These are phyloP conservation scores for Ensete ventricosum DNA, from an alignment of 176 grass and related monocot genomes.

Conservation along the genomic window DNA sequence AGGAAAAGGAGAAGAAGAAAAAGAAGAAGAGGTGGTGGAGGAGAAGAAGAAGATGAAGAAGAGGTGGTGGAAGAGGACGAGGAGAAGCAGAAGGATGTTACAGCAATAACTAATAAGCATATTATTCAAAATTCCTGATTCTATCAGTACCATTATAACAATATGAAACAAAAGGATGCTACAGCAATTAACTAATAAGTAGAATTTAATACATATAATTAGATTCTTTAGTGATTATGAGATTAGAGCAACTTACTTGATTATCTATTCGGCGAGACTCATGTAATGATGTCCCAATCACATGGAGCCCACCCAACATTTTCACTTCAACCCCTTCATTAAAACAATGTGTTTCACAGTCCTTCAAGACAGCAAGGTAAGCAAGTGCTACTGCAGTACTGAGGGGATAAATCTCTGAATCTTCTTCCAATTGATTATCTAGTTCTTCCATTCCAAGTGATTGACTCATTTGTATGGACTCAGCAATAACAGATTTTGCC, in stretches of 20 bases:
- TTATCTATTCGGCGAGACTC: slow-evolving; percentile 96
- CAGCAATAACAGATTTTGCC: slow-evolving; percentile 52
- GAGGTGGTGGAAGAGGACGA: too few species aligned
- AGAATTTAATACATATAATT: neutral
- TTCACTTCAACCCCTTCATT: slow-evolving; percentile 78
- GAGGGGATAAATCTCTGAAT: slow-evolving; percentile 57
- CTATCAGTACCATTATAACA: neutral
- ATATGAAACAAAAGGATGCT: neutral
- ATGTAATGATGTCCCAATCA: slow-evolving; percentile 91
- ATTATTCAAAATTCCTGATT: too few species aligned
- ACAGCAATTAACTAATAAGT: neutral
- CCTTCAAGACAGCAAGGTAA: slow-evolving; percentile 67
- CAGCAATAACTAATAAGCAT: too few species aligned
- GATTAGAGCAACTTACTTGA: slow-evolving; percentile 48
- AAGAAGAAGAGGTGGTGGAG: too few species aligned
- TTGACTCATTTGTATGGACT: slow-evolving; percentile 77
- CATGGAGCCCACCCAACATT: slow-evolving; percentile 90
- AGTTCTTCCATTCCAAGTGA: slow-evolving; percentile 54
- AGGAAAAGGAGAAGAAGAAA: too few species aligned
- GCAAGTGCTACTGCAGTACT: slow-evolving; percentile 56
- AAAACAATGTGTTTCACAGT: slow-evolving; percentile 76
- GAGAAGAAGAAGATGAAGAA: too few species aligned
- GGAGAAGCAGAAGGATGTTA: too few species aligned
- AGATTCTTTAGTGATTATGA: neutral
- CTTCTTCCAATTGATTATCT: slow-evolving; percentile 48